These are phyloP conservation scores for Macrocybe gigantea DNA, from an alignment of 768 basidiomycete species.

Conservation along the genomic window DNA sequence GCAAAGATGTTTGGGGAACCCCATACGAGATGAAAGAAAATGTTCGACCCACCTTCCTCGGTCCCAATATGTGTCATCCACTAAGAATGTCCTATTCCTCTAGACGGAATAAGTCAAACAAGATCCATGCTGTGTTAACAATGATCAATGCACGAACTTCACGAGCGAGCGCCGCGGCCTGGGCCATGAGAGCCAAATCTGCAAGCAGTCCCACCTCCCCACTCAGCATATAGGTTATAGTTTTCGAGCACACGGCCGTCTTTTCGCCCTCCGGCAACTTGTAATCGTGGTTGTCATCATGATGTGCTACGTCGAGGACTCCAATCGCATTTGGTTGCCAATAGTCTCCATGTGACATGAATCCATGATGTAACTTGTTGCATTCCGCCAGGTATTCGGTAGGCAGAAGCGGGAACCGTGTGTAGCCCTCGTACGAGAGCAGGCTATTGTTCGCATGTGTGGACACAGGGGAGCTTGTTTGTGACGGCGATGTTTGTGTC, in stretches of 20 bases:
- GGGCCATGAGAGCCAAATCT: slow-evolving; percentile 63
- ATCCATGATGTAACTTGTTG: slow-evolving; percentile 37
- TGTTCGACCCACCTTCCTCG: slow-evolving; percentile 51
- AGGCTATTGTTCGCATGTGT: slow-evolving; percentile 9
- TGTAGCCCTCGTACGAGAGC: slow-evolving; percentile 53
- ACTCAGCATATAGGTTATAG: slow-evolving; percentile 68
- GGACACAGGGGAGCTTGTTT: slow-evolving; percentile 8
- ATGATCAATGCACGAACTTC: slow-evolving; percentile 36
- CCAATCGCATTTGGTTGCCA: slow-evolving; percentile 38
- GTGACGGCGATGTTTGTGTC: slow-evolving; percentile 8
- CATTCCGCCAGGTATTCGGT: slow-evolving; percentile 55
- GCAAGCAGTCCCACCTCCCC: slow-evolving; percentile 59
- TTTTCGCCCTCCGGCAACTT: slow-evolving; percentile 11
- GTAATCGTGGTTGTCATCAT: slow-evolving; percentile 19
- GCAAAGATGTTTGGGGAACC: background rate
- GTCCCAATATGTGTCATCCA: slow-evolving; percentile 71
- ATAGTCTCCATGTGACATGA: slow-evolving; percentile 44
- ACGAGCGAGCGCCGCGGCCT: slow-evolving; percentile 58
- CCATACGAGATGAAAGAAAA: background rate
- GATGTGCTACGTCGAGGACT: slow-evolving; percentile 28
- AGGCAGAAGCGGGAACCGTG: slow-evolving; percentile 51
- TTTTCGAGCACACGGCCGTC: slow-evolving; percentile 43
- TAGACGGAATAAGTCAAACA: slow-evolving; percentile 15
- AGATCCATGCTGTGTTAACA: background rate
- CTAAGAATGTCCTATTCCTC: slow-evolving; percentile 61